These are phyloP conservation scores for Penicillium sclerotigenum DNA, from an alignment of 2,329 filamentous ascomycete genomes.

Conservation along the genomic window DNA sequence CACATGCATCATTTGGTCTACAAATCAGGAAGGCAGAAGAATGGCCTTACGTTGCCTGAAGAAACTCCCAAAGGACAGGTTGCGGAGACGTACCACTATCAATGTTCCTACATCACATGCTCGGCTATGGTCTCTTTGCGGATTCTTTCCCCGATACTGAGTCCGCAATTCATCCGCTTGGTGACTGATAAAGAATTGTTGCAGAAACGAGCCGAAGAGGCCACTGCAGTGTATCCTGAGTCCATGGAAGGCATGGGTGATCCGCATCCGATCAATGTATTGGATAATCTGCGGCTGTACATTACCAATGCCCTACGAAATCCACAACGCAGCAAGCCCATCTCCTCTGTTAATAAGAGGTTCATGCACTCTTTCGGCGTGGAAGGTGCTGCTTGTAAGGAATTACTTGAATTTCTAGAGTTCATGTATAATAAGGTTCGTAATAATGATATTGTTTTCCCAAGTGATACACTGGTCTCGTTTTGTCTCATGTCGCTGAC, in stretches of 20 bases:
- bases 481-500: not conserved
- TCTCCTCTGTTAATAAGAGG: conserved; percentile 60
- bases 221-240: conserved; percentile 51
- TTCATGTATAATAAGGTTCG: conserved; percentile 51
- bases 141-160: conserved; percentile 53
- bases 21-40: conserved; percentile 33
- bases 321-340: conserved; percentile 50
- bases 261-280: conserved; percentile 53
- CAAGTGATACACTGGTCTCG: not conserved
- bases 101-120: conserved; percentile 59
- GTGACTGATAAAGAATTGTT: conserved; percentile 55
- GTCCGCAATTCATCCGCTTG: conserved; percentile 46
- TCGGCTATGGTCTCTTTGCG: conserved; percentile 52
- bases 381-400: conserved; percentile 53
- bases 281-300: conserved; percentile 59
- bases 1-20: conserved; percentile 63
- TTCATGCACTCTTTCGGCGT: conserved; percentile 62
- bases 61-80: conserved; percentile 34
- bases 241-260: conserved; percentile 53
- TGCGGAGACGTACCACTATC: conserved; percentile 51
- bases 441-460: conserved; percentile 8
- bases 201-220: conserved; percentile 52
- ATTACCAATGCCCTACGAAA: conserved; percentile 56
- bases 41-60: conserved; percentile 16
- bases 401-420: conserved; percentile 56